Evolutionary conservation across 2,329 filamentous ascomycete species (phyloP), one percentile per base, ranked within the genome.

Genomic region (Ophiostoma triangulosporum): DNA sequence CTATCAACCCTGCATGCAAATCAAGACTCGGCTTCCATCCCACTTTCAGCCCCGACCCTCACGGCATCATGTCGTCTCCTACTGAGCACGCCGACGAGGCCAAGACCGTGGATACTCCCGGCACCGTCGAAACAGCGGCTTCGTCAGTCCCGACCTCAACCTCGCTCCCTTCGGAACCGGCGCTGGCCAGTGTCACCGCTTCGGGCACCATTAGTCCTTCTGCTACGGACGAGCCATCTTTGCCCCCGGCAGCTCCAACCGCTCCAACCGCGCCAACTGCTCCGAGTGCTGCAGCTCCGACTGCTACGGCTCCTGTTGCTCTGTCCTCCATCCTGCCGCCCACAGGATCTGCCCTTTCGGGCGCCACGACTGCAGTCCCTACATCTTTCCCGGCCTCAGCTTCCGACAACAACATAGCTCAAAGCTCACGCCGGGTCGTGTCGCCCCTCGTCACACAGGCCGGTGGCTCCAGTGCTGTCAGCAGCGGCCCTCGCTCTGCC

Each of bases 401-500:
- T 11, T 45, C 54, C 2, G 51, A 50, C 15, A 20, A 35, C 17
- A 20, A 33, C 27, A 24, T 49, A 17, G 14, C 52, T 11, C 46
- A 17, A 7, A 29, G 24, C 45, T 54, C 54, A 2, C 40, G 52
- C 17, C 54, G 53, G 1, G 22, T 53, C n/a, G 52, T 58, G 20
- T 54, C 57, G 9, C 55, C 55, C 2, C 51, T 55, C 4, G 53
- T 54, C 36, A 55, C 33, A 6, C 43, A 46, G 24, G 27, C 38
- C 7, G 36, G 45, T 15, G 50, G 50, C 17, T 24, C 46, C 9
- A 48, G 9, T 24, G 46, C 46, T 9, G 22, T 29, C 9, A 43
- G 11, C 12, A 43, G 38, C 38, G 20, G 38, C 7, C 51, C 20
- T n/a, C 62, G 31, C 60, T 64, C 27, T 58, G 54, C 68, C 26